phyloP scores from a whole-genome alignment of 192 early-diverging fungal genomes.

The Backusella psychrophila region DNA sequence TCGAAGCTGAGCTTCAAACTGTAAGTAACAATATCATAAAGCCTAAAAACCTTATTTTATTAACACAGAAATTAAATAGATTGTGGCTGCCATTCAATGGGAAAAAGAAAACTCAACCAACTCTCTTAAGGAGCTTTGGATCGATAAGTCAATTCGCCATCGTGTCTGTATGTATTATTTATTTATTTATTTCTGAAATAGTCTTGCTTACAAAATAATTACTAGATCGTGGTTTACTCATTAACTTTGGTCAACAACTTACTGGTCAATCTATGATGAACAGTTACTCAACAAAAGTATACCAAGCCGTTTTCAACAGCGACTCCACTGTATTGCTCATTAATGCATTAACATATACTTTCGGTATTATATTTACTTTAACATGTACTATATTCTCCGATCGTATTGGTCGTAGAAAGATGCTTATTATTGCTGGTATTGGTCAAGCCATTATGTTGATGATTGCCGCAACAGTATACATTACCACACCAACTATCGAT shows the following conservation, averaged over 20 bases:
- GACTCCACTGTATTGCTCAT: conserved; percentile 19
- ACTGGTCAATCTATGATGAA: conserved; percentile 29
- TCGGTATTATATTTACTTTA: conserved; percentile 28
- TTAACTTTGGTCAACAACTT: conserved; percentile 30
- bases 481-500: conserved; percentile 14
- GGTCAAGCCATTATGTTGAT: conserved; percentile 11
- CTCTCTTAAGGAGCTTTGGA: conserved; percentile 14
- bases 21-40: conserved; percentile 6
- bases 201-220: not conserved
- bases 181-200: not conserved
- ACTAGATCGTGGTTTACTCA: conserved; percentile 15
- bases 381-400: conserved; percentile 17
- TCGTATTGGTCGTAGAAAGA: conserved; percentile 10
- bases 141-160: conserved; percentile 10
- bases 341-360: conserved; percentile 22
- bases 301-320: conserved; percentile 13
- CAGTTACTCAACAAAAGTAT: conserved; percentile 24
- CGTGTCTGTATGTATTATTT: conserved; percentile 7
- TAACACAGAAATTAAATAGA: not conserved
- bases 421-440: conserved; percentile 13
- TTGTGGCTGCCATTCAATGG: conserved; percentile 22
- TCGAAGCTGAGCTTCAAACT: conserved; percentile 20
- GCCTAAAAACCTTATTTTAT: not conserved
- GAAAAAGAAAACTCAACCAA: conserved; percentile 11
- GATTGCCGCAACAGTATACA: conserved; percentile 20